Percentiles rank a stretch among this genome's conserved stretches.
Conservation (phyloP, 345 rosid genomes). For the Gossypium australe region DNA sequence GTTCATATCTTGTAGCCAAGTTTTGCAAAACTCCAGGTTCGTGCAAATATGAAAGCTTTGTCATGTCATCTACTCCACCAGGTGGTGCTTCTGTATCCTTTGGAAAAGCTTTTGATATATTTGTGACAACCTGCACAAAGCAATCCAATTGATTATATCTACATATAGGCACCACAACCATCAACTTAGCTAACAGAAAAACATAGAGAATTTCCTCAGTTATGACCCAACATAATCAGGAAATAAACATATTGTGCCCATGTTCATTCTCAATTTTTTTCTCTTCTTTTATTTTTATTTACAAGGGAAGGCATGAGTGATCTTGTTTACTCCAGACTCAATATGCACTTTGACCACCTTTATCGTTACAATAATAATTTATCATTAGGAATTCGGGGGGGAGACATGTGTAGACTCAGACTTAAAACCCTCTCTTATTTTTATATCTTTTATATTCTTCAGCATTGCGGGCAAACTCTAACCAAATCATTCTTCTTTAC, state of each 20-base stretch:
- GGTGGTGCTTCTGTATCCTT: constrained; percentile 96
- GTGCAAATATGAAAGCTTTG: constrained; percentile 95
- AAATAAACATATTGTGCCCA: background rate
- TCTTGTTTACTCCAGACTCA: background rate
- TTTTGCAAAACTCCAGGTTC: constrained; percentile 97
- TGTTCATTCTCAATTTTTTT: background rate
- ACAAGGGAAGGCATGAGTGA: background rate
- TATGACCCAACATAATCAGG: background rate
- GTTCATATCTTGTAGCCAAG: constrained; percentile 91
- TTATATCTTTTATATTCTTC: background rate
- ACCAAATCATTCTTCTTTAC: background rate
- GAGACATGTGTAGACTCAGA: background rate
- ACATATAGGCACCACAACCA: background rate
- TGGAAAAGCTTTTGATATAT: constrained; percentile 74
- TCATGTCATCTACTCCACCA: constrained; percentile 99
- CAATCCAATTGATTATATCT: background rate
- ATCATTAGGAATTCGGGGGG: background rate
- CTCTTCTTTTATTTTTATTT: background rate
- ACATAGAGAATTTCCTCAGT: background rate
- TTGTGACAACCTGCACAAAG: constrained; percentile 61
- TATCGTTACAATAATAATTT: background rate
- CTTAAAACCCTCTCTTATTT: background rate
- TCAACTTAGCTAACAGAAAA: background rate
- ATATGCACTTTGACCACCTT: background rate
- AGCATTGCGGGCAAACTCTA: background rate